Evolutionary conservation across 1,284 basidiomycete genomes (phyloP), one percentile per base, ranked within the genome.

Genomic region (Cutaneotrichosporon dermatis): DNA sequence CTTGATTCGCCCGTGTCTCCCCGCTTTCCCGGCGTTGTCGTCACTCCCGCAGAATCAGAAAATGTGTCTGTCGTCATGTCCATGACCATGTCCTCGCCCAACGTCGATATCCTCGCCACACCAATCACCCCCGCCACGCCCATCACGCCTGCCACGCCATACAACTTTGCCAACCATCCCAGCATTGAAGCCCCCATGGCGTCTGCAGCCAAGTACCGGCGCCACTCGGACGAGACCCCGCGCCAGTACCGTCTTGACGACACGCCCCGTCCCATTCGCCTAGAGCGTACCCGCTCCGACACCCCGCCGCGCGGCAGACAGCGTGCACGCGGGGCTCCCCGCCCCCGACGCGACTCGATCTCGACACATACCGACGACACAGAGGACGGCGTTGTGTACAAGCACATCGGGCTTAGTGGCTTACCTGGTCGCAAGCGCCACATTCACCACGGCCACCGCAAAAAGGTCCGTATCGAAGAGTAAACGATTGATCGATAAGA

Each of bases 341-440:
- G 36, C 7, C 39, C 15, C 11, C 50, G 50, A 11, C 50, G 50
- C 15, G 39, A 39, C 9, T 51, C 50, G 16, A 40, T 51, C 50
- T 41, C 37, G 4, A 41, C 39, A 3, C 50, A 51, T 25, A 33
- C 50, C 3, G 50, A 51, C 37, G 50, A 51, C 16, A 51, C 50
- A 16, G 34, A 49, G 13, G 40, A 33, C 34, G 40, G 42, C 34
- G 57, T 59, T 13, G 57, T 59, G 35, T 54, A 59, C 57, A 59
- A 59, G 52, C 45, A 54, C 7, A 54, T 59, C 8, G 57, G 57
- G 2, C 42, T 59, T 25, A 40, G 34, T 12, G 57, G 52, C 10
- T 52, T 59, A 5, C 45, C 48, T 6, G 37, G 44, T 15, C 45
- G 34, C 16, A 49, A 49, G 13, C 55, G 49, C 42, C 49, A 48